These are phyloP conservation scores for Neurospora africana DNA, from an alignment of 495 filamentous ascomycete genomes.

Conservation along the genomic window DNA sequence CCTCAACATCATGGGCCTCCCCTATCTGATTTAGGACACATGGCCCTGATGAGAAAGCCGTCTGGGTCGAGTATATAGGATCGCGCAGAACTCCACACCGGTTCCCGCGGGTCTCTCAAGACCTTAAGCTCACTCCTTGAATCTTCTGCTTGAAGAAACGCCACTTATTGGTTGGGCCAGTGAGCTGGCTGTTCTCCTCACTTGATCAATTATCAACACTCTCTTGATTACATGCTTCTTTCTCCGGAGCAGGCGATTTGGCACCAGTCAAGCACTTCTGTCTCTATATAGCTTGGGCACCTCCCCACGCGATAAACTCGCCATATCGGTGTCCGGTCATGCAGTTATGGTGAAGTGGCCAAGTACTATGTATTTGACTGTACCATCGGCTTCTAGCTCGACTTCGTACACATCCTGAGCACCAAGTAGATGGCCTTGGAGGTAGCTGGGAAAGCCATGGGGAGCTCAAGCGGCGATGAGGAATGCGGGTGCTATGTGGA, in stretches of 20 bases:
- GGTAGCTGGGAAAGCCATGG: conserved; percentile 1
- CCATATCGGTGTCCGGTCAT: background rate
- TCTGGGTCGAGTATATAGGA: conserved; percentile 13
- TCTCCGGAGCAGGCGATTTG: background rate
- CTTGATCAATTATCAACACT: background rate
- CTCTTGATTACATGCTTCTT: background rate
- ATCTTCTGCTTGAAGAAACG: background rate
- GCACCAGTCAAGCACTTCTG: background rate
- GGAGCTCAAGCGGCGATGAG: background rate
- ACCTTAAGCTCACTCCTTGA: background rate
- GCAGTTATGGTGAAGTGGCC: background rate
- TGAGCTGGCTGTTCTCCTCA: background rate
- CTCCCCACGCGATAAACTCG: background rate
- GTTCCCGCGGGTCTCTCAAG: conserved; percentile 6
- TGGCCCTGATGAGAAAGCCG: background rate
- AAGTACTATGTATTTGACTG: conserved; percentile 12
- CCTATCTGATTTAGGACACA: background rate
- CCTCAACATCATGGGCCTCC: conserved; percentile 3
- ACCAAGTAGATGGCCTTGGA: conserved; percentile 1
- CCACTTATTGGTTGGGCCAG: background rate
- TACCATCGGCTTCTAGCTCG: conserved; percentile 4
- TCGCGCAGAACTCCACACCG: conserved; percentile 11
- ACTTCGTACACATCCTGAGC: background rate
- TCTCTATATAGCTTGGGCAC: background rate
- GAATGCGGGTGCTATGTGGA: conserved; percentile 18